Base-by-base conservation (phyloP, 2,329 filamentous ascomycete genomes). In the Fusarium anguioides region DNA sequence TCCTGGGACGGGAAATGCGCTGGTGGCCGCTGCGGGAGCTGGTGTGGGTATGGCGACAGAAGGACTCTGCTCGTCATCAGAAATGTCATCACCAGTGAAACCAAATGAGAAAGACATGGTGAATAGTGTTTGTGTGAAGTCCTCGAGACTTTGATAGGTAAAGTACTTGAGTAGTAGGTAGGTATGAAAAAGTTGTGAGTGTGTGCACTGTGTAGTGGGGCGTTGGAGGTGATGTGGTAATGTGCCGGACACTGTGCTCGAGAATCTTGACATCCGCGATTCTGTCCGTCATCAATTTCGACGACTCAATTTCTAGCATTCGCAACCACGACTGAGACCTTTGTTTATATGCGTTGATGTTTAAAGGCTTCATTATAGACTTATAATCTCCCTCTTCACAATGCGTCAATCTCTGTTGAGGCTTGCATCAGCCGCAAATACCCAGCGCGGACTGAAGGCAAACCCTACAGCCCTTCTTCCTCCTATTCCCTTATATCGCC, bases 401-500 rank as follows among this genome's bases (percentile, higher is more conserved):
- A 78, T 79, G 76, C 74, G 71, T 36, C 56, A 67, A 9, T 72
- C 75, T 21, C 18, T 74, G 12, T 39, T 63, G 6, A 69, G 71
- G 35, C 62, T 81, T 27, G 82, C 83, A 23, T 79, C 81, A 9
- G 79, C 81, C 31, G 63, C 75, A 60, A 68, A 53, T 23, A 58
- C 74, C 17, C 72, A 74, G 23, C 75, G 66, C 33, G 75, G 76
- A 31, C 71, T 83, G 24, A 71, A 74, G 3, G 80, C 80, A 11
- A 72, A 77, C 20, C 78, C 80, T 6, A 80, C 91, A 76, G 92
- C 93, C 37, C 86, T 97, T 14, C 85, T 97, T 36, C 94, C 94
- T 8, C 94, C 94, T 0, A 91, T 98, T 45, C 93, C 90, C 4
- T 86, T 99, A 10, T 99, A 98, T 82, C 88, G 96, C 60, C 89